These are phyloP conservation scores for Fagopyrum homotropicum DNA, from an alignment of 148 eudicot genomes.

Conservation along the genomic window DNA sequence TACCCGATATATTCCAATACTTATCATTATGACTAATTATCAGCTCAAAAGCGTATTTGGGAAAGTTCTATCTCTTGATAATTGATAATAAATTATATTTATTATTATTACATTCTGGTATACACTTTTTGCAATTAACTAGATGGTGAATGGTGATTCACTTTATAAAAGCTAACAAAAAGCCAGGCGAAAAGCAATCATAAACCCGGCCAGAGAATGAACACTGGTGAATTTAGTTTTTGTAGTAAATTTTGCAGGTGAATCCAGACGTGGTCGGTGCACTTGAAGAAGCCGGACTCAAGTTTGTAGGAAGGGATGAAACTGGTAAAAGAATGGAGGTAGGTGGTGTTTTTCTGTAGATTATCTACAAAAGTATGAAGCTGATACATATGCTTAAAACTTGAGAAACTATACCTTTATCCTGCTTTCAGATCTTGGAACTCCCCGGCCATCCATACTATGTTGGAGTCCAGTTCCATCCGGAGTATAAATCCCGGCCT, in stretches of 20 bases:
- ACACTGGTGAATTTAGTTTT: constrained; percentile 5
- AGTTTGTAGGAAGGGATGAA: constrained; percentile 92
- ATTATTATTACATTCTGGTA: no score
- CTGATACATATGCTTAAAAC: neutral
- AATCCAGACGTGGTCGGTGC: constrained; percentile 62
- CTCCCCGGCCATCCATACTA: constrained; percentile 73
- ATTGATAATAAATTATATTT: no score
- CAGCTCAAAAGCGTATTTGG: no score
- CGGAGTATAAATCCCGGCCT: constrained; percentile 93
- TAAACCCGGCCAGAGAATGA: no score
- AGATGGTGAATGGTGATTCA: no score
- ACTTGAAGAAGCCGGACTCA: constrained; percentile 76
- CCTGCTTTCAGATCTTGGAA: constrained; percentile 62
- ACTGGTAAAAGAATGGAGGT: constrained; percentile 97
- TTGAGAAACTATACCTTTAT: neutral
- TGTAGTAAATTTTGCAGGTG: constrained; percentile 43
- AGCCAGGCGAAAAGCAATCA: no score
- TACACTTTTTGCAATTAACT: no score
- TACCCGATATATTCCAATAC: neutral
- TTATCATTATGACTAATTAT: neutral
- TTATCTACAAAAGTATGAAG: no score
- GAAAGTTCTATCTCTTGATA: no score
- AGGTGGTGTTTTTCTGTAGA: constrained; percentile 13
- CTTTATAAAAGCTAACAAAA: no score
- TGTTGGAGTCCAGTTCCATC: constrained; percentile 98